These are phyloP conservation scores for Schizosaccharomyces octosporus DNA, from an alignment of 805 yeast genomes.

Conservation along the genomic window DNA sequence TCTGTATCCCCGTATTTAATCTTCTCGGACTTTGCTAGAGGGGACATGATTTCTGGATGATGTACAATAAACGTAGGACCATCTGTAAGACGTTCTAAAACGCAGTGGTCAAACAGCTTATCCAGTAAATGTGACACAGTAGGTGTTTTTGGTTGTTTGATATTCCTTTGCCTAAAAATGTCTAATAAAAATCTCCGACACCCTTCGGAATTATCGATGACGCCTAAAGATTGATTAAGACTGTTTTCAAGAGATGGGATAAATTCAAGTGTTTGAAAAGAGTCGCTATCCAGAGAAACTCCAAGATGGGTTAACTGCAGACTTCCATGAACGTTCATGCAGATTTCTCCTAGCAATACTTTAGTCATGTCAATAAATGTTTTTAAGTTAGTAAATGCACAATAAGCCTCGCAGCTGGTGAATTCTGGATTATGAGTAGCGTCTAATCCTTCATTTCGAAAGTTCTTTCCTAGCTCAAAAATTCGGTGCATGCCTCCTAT, in stretches of 20 bases:
- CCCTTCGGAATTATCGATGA: slow-evolving; percentile 13
- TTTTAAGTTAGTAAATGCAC: slow-evolving; percentile 38
- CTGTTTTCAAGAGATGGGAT: slow-evolving; percentile 32
- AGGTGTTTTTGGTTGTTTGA: slow-evolving; percentile 12
- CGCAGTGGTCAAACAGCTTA: slow-evolving; percentile 28
- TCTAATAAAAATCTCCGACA: slow-evolving; percentile 15
- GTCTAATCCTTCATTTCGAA: slow-evolving; percentile 84
- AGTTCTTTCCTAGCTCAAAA: slow-evolving; percentile 63
- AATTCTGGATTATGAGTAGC: slow-evolving; percentile 87
- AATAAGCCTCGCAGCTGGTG: slow-evolving; percentile 72
- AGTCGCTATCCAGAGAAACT: not conserved
- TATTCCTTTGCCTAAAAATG: slow-evolving; percentile 19
- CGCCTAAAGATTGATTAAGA: slow-evolving; percentile 29
- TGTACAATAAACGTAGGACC: slow-evolving; percentile 52
- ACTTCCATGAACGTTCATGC: slow-evolving; percentile 2
- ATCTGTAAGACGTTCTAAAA: slow-evolving; percentile 32
- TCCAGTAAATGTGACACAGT: slow-evolving; percentile 39
- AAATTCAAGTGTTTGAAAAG: slow-evolving; percentile 32
- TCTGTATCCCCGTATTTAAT: slow-evolving; percentile 11
- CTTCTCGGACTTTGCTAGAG: slow-evolving; percentile 48
- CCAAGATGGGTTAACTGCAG: not conserved
- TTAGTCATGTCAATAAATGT: slow-evolving; percentile 47
- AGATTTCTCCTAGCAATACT: slow-evolving; percentile 15
- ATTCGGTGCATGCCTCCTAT: slow-evolving; percentile 70
- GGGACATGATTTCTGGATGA: slow-evolving; percentile 69